Percentiles rank a stretch among this genome's conserved stretches.
Evolutionary conservation across 75 land plant species (phyloP).

Genomic region (Azolla pinnata): DNA sequence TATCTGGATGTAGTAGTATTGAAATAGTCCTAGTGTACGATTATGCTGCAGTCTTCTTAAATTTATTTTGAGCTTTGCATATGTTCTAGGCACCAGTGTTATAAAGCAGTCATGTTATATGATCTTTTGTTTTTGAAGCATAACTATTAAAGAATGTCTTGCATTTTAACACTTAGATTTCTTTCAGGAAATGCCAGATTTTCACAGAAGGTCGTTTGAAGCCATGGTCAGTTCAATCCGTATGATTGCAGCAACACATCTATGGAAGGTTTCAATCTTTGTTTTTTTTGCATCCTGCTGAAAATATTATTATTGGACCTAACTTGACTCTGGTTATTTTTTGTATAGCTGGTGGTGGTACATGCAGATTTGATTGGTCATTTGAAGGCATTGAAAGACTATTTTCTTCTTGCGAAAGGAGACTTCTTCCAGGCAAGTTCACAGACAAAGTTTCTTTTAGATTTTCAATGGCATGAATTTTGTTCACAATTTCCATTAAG

Average conservation of each 20-base stretch:
- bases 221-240: constrained; percentile 71
- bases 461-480: too few relatives aligned
- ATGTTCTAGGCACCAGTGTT: too few relatives aligned
- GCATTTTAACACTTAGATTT: not conserved
- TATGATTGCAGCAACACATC: constrained; percentile 86
- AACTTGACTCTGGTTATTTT: not conserved
- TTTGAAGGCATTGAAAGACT: constrained; percentile 89
- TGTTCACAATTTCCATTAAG: too few relatives aligned
- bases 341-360: constrained; percentile 85
- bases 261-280: constrained; percentile 74
- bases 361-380: constrained; percentile 98
- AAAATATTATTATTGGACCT: not conserved
- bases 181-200: constrained; percentile 68
- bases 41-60: too few relatives aligned
- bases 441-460: too few relatives aligned
- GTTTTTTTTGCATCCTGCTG: constrained; percentile 8
- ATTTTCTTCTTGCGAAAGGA: constrained; percentile 96
- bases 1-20: too few relatives aligned
- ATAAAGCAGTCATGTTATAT: too few relatives aligned
- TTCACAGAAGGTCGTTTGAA: constrained; percentile 92
- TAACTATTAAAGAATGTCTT: not conserved
- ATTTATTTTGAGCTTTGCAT: too few relatives aligned
- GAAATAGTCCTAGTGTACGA: too few relatives aligned
- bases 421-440: constrained; percentile 93
- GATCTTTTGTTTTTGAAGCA: too few relatives aligned